Evolutionary conservation across 805 yeast species (phyloP).

Genomic region (Zygosaccharomyces bailii): DNA sequence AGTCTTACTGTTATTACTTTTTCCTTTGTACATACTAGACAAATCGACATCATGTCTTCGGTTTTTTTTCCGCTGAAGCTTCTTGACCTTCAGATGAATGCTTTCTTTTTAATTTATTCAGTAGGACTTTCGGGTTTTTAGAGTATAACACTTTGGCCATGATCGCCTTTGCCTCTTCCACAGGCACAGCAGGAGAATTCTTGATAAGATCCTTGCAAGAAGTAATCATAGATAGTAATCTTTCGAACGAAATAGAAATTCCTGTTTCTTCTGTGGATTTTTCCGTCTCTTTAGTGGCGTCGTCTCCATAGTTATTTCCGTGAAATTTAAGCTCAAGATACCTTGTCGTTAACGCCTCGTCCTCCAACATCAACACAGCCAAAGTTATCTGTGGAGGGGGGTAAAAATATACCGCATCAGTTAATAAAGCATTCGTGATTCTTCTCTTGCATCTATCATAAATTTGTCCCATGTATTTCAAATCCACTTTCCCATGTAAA

Average conservation of each 20-base stretch:
- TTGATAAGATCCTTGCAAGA: constrained; percentile 49
- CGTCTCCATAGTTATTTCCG: constrained; percentile 14
- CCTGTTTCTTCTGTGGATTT: constrained; percentile 9
- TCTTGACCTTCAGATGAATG: constrained; percentile 2
- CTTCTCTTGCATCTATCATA: constrained; percentile 68
- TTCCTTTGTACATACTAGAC: not conserved
- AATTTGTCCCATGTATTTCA: constrained; percentile 58
- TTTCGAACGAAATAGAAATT: constrained; percentile 37
- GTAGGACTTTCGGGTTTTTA: constrained; percentile 52
- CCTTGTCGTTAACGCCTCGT: constrained; percentile 58
- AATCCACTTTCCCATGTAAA: constrained; percentile 44
- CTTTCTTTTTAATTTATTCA: constrained; percentile 52
- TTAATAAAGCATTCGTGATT: constrained; percentile 63
- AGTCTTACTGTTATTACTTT: not conserved
- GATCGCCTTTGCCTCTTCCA: constrained; percentile 59
- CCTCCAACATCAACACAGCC: constrained; percentile 71
- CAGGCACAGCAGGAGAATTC: constrained; percentile 43
- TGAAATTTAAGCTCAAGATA: constrained; percentile 66
- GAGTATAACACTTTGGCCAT: constrained; percentile 64
- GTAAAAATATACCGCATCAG: constrained; percentile 72
- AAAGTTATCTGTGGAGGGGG: constrained; percentile 96
- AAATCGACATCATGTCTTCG: not conserved
- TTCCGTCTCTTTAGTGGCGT: constrained; percentile 20
- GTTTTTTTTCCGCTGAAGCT: constrained; percentile 5
- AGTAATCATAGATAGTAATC: constrained; percentile 43